These are phyloP conservation scores for Orbilia quercus DNA, from an alignment of 2,329 filamentous ascomycete species.

Conservation along the genomic window DNA sequence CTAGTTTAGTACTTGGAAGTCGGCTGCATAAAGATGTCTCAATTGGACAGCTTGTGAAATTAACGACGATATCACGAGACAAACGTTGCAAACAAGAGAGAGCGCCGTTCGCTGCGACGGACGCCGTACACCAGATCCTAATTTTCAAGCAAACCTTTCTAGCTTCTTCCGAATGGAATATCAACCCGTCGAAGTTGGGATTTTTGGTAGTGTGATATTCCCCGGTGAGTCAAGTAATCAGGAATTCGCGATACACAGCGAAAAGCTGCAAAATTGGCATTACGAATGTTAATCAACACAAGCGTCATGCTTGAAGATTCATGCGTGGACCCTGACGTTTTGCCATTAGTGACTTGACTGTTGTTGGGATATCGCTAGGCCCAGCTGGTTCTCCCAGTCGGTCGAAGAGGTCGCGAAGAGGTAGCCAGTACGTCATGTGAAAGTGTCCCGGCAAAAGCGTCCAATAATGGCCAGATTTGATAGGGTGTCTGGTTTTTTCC, in stretches of 20 bases:
- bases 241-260: constrained; percentile 25
- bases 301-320: constrained; percentile 20
- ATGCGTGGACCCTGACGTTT: constrained; percentile 40
- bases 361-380: constrained; percentile 6
- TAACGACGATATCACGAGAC: constrained; percentile 7
- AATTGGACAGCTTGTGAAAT: not conserved
- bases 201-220: constrained; percentile 16
- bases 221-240: constrained; percentile 33
- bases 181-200: constrained; percentile 13
- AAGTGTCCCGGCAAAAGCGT: constrained; percentile 5
- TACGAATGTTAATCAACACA: constrained; percentile 34
- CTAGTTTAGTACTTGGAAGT: not conserved
- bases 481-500: not conserved
- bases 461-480: not conserved
- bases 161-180: constrained; percentile 20
- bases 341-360: constrained; percentile 44
- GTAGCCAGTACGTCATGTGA: constrained; percentile 41
- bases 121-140: constrained; percentile 24
- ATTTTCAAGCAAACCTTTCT: constrained; percentile 12
- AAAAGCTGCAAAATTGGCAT: constrained; percentile 45
- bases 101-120: constrained; percentile 19
- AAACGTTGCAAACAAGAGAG: no score
- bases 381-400: not conserved
- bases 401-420: no score
- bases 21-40: not conserved